Base-by-base conservation (phyloP, 768 basidiomycete genomes). In the Exidia glandulosa region DNA sequence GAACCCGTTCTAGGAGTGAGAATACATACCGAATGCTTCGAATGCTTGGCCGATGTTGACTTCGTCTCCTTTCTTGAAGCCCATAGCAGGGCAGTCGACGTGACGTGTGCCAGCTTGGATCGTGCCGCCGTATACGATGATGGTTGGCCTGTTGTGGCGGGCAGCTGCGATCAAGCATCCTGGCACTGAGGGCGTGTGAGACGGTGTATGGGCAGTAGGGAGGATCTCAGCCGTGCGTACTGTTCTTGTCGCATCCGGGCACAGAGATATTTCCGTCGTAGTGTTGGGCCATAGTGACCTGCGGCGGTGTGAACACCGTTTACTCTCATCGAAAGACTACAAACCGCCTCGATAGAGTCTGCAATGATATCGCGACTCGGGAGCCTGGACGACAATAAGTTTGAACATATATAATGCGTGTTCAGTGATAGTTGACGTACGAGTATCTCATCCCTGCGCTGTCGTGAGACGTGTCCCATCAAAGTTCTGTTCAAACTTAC, bases 231-330 rank as follows among this genome's bases (percentile, higher is more conserved):
- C n/a, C n/a, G n/a, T n/a, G n/a, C n/a, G n/a, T n/a, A 62, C 65
- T 92, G 68, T 93, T 93, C 75, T 93, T 93, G 72, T 93, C 90
- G 64, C 90, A 93, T 59, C 90, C 90, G 19, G 91, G 91, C 58
- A 92, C 79, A 4, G 87, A 83, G 65, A 93, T 90, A 66, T 91
- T 90, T 13, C 82, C 90, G 62, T 94, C 91, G 65, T 93, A 92
- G 66, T 90, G 84, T 75, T 93, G 90, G 25, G 89, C 88, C 88
- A 88, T 59, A 32, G 36, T 57, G 41, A 36, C 16, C 29, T 23
- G 31, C 57, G 23, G 7, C 36, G 9, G 13, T 58, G 63, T 47
- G 62, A 60, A 14, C 31, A 36, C 36, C 32, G 23, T 27, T 25
- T 16, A n/a, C 33, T 29, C 58, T 33, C 52, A 55, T 23, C 45